Percentiles rank a stretch among this genome's conserved stretches.
phyloP scores from a whole-genome alignment of 805 yeast species.

The Candida yuanshanica region DNA sequence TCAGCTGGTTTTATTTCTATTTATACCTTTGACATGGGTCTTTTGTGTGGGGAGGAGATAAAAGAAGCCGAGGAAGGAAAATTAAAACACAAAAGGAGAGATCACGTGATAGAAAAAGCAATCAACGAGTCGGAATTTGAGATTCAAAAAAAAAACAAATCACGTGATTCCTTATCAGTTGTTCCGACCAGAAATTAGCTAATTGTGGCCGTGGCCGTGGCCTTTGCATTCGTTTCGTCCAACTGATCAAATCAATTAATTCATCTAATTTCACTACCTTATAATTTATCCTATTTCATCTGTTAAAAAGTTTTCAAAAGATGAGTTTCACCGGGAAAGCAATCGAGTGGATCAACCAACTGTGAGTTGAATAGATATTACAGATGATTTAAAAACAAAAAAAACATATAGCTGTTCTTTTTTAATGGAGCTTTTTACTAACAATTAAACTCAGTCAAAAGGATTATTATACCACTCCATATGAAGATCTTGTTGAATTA shows the following conservation, averaged over 20 bases:
- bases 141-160: too few relatives aligned
- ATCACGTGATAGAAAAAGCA: too few relatives aligned
- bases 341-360: conserved; percentile 4
- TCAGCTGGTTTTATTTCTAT: too few relatives aligned
- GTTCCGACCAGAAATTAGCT: background rate
- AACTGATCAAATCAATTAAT: background rate
- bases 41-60: too few relatives aligned
- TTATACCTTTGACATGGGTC: too few relatives aligned
- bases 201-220: background rate
- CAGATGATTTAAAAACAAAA: background rate
- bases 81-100: too few relatives aligned
- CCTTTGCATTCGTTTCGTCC: background rate
- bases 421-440: background rate
- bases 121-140: too few relatives aligned
- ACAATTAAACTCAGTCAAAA: conserved; percentile 5
- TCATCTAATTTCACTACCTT: background rate
- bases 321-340: conserved; percentile 1
- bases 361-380: conserved; percentile 1
- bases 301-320: background rate
- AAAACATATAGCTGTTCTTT: background rate
- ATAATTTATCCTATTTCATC: too few relatives aligned
- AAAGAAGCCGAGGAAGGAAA: too few relatives aligned
- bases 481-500: conserved; percentile 54
- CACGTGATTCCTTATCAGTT: background rate
- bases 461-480: conserved; percentile 26